A percentile compares a stretch with the other conserved stretches of the same genome.
Conservation (phyloP, 768 basidiomycete species). For the Amanita molliuscula region DNA sequence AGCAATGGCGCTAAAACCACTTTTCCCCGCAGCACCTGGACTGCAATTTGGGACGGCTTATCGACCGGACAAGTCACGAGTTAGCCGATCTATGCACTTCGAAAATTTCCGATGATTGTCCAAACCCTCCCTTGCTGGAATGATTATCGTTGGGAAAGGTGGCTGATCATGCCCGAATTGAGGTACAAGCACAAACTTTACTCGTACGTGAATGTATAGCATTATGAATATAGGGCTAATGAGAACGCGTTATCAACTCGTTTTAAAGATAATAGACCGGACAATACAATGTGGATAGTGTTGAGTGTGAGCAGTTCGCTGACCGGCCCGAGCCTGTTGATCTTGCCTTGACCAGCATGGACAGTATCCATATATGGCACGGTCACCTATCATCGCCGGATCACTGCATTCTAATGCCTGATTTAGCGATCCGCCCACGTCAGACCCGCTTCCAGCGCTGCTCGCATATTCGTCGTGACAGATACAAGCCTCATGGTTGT, state of each 20-base stretch:
- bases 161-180: too few relatives aligned
- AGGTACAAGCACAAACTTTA: background rate
- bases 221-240: background rate
- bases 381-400: slow-evolving; percentile 4
- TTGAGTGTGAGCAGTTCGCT: background rate
- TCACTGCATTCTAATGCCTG: background rate
- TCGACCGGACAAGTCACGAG: background rate
- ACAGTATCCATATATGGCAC: background rate
- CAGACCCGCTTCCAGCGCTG: background rate
- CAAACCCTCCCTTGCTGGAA: background rate
- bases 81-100: background rate
- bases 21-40: too few relatives aligned
- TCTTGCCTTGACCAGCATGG: background rate
- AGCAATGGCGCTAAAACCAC: background rate
- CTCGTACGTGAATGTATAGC: background rate
- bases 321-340: background rate
- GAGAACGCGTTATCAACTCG: background rate
- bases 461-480: background rate
- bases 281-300: background rate
- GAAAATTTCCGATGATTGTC: background rate
- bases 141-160: too few relatives aligned
- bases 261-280: background rate
- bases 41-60: background rate
- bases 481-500: too few relatives aligned
- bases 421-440: slow-evolving; percentile 1